phyloP scores from a whole-genome alignment of 371 early-diverging fungal genomes.

The Syncephalastrum racemosum region DNA sequence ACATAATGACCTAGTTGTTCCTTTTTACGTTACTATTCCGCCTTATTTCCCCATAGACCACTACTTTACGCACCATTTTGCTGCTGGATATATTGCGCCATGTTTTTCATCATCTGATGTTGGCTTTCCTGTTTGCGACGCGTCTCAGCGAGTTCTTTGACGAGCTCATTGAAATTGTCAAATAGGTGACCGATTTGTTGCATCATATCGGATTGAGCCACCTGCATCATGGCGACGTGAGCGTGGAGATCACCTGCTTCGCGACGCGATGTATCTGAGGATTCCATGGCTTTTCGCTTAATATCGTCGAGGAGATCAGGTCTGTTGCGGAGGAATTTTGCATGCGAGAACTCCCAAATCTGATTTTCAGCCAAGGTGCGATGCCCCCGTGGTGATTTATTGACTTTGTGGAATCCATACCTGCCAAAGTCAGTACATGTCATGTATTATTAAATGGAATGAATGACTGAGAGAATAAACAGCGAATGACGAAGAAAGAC shows the following conservation, averaged over 20 bases:
- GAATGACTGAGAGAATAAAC: neutral
- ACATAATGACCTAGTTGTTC: neutral
- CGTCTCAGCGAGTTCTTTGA: constrained; percentile 71
- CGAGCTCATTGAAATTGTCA: constrained; percentile 66
- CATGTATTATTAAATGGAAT: constrained; percentile 2
- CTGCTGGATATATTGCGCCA: constrained; percentile 59
- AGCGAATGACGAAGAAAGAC: neutral
- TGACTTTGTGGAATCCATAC: constrained; percentile 74
- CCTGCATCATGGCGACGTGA: constrained; percentile 74
- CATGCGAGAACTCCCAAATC: constrained; percentile 64
- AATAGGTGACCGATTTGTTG: constrained; percentile 71
- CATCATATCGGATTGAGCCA: constrained; percentile 71
- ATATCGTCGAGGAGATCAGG: constrained; percentile 59
- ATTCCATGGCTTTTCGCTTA: constrained; percentile 70
- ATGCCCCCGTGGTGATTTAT: constrained; percentile 73
- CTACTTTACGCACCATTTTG: constrained; percentile 41
- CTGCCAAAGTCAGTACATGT: constrained; percentile 62
- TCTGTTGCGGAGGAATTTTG: constrained; percentile 53
- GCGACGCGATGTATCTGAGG: constrained; percentile 66
- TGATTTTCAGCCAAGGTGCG: constrained; percentile 77
- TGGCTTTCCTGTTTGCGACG: constrained; percentile 62
- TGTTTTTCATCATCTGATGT: constrained; percentile 61
- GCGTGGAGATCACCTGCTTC: constrained; percentile 73
- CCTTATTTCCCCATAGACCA: neutral
- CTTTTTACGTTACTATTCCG: neutral